A percentile compares a stretch with the other conserved stretches of the same genome.
Conservation (phyloP, 2,329 filamentous ascomycete genomes). For the Aspergillus novoparasiticus region DNA sequence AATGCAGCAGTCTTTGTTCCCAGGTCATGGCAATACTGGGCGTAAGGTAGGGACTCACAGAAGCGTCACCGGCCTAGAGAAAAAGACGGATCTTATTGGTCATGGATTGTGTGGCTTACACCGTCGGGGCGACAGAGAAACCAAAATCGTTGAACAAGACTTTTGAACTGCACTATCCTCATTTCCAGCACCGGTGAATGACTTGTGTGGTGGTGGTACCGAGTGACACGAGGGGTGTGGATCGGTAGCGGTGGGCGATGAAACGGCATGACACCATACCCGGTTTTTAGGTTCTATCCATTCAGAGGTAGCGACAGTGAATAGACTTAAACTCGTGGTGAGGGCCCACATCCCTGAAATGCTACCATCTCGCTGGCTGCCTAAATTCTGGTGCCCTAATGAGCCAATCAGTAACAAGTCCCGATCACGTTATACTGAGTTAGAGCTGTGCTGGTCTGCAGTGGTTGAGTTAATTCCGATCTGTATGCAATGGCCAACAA, state of each 20-base stretch:
- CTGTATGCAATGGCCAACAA: background rate
- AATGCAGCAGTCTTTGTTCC: background rate
- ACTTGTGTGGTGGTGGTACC: background rate
- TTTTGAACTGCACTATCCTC: background rate
- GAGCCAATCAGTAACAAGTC: background rate
- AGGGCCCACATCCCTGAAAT: background rate
- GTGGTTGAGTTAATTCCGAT: background rate
- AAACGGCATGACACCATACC: background rate
- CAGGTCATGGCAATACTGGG: background rate
- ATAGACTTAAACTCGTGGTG: background rate
- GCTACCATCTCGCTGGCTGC: background rate
- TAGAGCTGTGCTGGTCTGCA: background rate
- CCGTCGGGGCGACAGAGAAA: background rate
- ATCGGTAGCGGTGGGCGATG: background rate
- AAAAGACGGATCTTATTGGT: background rate
- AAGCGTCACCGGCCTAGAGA: background rate
- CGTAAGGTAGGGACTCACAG: background rate
- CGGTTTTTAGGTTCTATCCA: background rate
- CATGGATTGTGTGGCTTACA: background rate
- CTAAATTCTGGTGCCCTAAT: background rate
- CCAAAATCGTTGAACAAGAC: background rate
- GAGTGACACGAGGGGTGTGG: background rate
- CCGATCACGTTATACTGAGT: background rate
- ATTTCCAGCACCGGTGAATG: background rate
- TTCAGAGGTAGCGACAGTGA: background rate